Evolutionary conservation across 1,139 yeast species (phyloP), one percentile per base, ranked within the genome.

Genomic region (Saccharomyces hybrid): DNA sequence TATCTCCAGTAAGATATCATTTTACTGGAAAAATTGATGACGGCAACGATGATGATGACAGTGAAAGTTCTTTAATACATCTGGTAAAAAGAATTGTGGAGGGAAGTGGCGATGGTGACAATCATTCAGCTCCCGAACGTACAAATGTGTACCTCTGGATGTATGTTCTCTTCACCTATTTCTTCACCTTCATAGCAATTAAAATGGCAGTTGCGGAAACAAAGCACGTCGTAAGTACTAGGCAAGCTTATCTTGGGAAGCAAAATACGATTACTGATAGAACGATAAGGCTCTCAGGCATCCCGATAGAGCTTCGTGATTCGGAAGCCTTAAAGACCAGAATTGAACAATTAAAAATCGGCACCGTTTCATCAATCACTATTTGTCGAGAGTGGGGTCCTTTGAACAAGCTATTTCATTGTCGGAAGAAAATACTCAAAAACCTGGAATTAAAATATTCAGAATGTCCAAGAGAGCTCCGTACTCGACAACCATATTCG

Each of bases 201-300:
- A 77, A 78, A 58, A 78, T 82, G 61, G 70, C 91, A 54, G 78
- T 83, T 62, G 75, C 80, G 32, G 93, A 84, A 62, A 88, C 97
- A 0, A 77, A 78, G 57, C 75, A 78, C 55, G 89, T 93, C 46
- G 85, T 91, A 29, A 76, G 78, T 55, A 84, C 87, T 23, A 78
- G 99, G 55, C 99, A 93, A 68, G 76, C 78, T 60, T 88, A 88
- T 67, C 74, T 93, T 60, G 98, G 98, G 0, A 80, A 83, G 52
- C 98, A 91, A 68, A 86, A 88, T 68, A 86, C 97, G 5, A 81
- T 93, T 54, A 90, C 98, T 0, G 99, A 93, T 74, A 77, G 97
- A 64, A 93, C 99, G 0, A 87, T 93, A 54, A 75, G 95, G 56
- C 71, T 93, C 27, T 86, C 95, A 48, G 98, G 98, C 0, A 88